Base-by-base conservation (phyloP, 441 rosid genomes). In the Euphorbia schlechtendalii region DNA sequence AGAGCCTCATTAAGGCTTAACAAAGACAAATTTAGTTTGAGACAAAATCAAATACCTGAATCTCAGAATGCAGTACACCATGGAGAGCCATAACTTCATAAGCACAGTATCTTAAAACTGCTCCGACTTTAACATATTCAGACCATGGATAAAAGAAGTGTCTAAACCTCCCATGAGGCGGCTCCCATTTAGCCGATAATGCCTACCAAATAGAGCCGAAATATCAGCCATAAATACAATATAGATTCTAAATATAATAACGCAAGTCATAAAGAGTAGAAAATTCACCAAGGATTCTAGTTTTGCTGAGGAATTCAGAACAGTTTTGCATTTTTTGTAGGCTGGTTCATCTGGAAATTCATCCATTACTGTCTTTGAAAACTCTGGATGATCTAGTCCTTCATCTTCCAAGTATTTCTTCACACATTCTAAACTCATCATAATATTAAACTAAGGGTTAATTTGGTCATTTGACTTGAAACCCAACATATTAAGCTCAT, bases 1-100 rank as follows among this genome's bases (percentile, higher is more conserved):
- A n/a, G n/a, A n/a, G n/a, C n/a, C n/a, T n/a, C n/a, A n/a, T n/a
- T n/a, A n/a, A n/a, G n/a, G n/a, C n/a, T n/a, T n/a, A n/a, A n/a
- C n/a, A n/a, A n/a, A n/a, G n/a, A n/a, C n/a, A n/a, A n/a, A n/a
- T n/a, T n/a, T n/a, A n/a, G n/a, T n/a, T n/a, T n/a, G 7, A 7
- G 36, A 32, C 3, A 38, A 8, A 13, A 46, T 13, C 5, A 59
- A 66, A 18, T 74, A 85, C 86, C 86, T 78, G 88, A 81, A 83
- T 86, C 78, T 86, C 83, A 15, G 89, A 86, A 67, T 81, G 93
- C 28, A 83, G 75, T 52, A 86, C 86, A 63, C 93, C 88, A 64
- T 83, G 93, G 61, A 84, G 84, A 25, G 92, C 85, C 92, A 84
- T 82, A 69, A 86, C 86, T 59, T 86, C 87, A 58, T 82, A 82